Evolutionary conservation across 345 rosid genomes (phyloP).

Genomic region (Rhizophora apiculata): DNA sequence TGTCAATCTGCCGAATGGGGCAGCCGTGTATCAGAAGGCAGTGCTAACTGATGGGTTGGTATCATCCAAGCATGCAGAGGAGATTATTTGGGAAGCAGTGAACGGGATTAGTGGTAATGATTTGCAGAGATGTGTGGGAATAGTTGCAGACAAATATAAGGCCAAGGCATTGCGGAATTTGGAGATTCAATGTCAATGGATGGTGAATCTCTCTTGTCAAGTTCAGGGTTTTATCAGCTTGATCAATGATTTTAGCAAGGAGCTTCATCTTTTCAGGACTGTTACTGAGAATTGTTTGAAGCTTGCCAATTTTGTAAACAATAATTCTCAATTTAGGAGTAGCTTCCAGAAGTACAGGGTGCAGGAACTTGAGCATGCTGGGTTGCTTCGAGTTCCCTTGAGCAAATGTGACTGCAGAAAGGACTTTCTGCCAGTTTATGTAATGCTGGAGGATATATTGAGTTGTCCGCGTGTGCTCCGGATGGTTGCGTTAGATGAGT

Average conservation of each 20-base stretch:
- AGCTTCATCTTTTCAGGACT: conserved; percentile 40
- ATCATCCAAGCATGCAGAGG: conserved; percentile 49
- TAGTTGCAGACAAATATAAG: conserved; percentile 47
- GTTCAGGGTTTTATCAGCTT: conserved; percentile 46
- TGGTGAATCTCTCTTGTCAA: conserved; percentile 62
- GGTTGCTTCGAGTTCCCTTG: conserved; percentile 42
- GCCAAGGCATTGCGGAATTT: conserved; percentile 48
- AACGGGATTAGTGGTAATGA: conserved; percentile 33
- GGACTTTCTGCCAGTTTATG: conserved; percentile 28
- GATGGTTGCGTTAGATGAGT: conserved; percentile 43
- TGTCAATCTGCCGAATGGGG: conserved; percentile 49
- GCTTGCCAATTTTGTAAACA: conserved; percentile 52
- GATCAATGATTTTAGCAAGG: conserved; percentile 49
- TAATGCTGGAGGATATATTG: conserved; percentile 48
- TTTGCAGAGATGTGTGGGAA: conserved; percentile 49
- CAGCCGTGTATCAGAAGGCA: conserved; percentile 39
- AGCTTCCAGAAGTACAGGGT: conserved; percentile 41
- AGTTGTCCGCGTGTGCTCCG: conserved; percentile 42
- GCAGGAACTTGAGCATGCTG: conserved; percentile 40
- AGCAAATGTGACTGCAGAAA: conserved; percentile 35
- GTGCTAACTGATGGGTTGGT: conserved; percentile 36
- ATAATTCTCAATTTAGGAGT: conserved; percentile 38
- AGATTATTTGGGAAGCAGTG: conserved; percentile 45
- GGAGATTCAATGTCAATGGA: conserved; percentile 53
- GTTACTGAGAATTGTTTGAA: conserved; percentile 44